Base-by-base conservation (phyloP, 306 rosid genomes). In the Albizia julibrissin region DNA sequence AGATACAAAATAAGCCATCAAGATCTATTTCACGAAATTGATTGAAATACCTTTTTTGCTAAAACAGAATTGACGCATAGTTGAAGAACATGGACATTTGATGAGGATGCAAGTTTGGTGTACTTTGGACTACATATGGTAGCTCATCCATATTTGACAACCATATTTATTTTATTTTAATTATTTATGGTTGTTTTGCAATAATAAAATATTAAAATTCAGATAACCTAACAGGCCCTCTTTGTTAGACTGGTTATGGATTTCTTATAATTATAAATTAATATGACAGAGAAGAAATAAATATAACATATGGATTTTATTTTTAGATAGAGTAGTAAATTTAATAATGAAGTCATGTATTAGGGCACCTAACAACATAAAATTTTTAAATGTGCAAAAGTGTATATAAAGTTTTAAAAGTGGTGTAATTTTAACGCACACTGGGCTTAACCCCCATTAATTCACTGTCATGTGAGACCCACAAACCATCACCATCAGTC, bases 1-100 rank as follows among this genome's bases (percentile, higher is more conserved):
- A 34, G 0, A 0, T 1, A 34, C 0, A 13, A 4, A n/a, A n/a
- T n/a, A n/a, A 0, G 62, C 1, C 4, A 21, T 8, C 12, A 21
- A n/a, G 1, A 6, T 54, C 21, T 5, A 13, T 8, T 54, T 8
- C 62, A 54, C 4, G 26, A 10, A 21, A 54, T 21, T 21, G 24
- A 54, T 26, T 21, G 26, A 18, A 52, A 54, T 54, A 2, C 62
- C 27, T 3, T 54, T 8, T 8, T 18, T 8, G 10, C 9, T 18
- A 18, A 27, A 8, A 54, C 21, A 54, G 7, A 21, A 54, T 54
- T 21, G 26, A 54, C 0, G 26, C 12, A 54, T 54, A 8, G 62
- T 8, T 21, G 26, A 21, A 54, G 29, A 10, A 58, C 31, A 22
- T n/a, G 27, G 14, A 22, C 65, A 22, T 58, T n/a, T 21, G 65